phyloP scores from a whole-genome alignment of 2,329 filamentous ascomycete species.

The Daldinia sp. region DNA sequence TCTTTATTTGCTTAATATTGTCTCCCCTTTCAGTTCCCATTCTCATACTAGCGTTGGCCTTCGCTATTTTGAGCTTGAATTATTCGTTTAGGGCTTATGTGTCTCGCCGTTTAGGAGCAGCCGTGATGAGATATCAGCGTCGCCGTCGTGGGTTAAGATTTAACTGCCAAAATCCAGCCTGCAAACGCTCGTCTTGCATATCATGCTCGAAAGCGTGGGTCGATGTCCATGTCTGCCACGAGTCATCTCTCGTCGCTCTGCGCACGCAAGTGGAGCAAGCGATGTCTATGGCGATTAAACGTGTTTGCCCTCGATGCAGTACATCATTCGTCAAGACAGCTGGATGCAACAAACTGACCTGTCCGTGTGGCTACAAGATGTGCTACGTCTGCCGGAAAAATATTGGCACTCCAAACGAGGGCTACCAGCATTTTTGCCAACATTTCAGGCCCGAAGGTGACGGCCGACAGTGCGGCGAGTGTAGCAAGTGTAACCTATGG shows the following conservation, averaged over 20 bases:
- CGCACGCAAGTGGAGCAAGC: constrained; percentile 92
- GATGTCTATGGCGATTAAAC: constrained; percentile 93
- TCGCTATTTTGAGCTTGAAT: constrained; percentile 59
- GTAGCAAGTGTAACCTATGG: constrained; percentile 83
- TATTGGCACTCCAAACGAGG: constrained; percentile 70
- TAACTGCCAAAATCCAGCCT: constrained; percentile 77
- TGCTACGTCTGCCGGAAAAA: constrained; percentile 94
- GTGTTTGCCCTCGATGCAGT: constrained; percentile 91
- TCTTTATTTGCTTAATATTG: constrained; percentile 49
- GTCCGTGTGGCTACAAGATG: constrained; percentile 96
- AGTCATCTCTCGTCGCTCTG: constrained; percentile 82
- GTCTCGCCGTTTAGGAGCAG: constrained; percentile 64
- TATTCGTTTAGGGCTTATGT: constrained; percentile 58
- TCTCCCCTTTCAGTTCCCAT: constrained; percentile 69
- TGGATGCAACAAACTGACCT: constrained; percentile 97
- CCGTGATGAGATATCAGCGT: constrained; percentile 75
- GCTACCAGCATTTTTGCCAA: constrained; percentile 95
- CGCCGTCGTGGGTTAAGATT: constrained; percentile 82
- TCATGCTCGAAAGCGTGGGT: constrained; percentile 85
- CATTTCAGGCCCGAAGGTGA: constrained; percentile 90
- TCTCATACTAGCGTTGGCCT: constrained; percentile 61
- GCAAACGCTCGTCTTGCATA: constrained; percentile 79
- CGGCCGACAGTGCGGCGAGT: constrained; percentile 77
- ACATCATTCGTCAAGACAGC: constrained; percentile 92
- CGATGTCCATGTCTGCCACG: constrained; percentile 91